phyloP scores from a whole-genome alignment of 805 yeast species.

The Zygotorulaspora chibaensis region DNA sequence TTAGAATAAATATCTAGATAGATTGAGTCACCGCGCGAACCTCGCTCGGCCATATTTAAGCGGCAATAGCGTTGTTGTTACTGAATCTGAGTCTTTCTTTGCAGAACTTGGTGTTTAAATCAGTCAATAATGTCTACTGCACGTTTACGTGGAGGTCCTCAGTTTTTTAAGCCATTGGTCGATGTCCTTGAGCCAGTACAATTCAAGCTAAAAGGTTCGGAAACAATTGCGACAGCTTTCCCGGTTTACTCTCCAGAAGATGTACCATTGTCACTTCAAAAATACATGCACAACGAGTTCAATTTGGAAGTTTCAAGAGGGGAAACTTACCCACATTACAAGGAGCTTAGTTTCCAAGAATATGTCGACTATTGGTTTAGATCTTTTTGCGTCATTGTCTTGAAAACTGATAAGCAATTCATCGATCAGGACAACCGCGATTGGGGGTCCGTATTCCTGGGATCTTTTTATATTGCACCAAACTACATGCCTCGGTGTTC shows the following conservation, averaged over 20 bases:
- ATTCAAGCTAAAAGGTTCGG: constrained; percentile 42
- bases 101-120: too few species aligned
- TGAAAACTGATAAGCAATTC: constrained; percentile 40
- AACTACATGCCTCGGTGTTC: constrained; percentile 82
- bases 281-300: constrained; percentile 47
- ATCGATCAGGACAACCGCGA: constrained; percentile 29
- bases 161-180: constrained; percentile 31
- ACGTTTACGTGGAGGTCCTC: constrained; percentile 33
- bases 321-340: constrained; percentile 63
- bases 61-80: too few species aligned
- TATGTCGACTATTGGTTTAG: constrained; percentile 65
- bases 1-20: too few species aligned
- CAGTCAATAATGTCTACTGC: constrained; percentile 12
- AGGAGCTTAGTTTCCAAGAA: constrained; percentile 41
- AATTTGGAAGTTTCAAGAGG: constrained; percentile 70
- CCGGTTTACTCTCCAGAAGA: constrained; percentile 49
- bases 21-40: too few species aligned
- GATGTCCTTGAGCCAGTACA: constrained; percentile 37
- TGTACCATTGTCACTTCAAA: constrained; percentile 49
- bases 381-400: constrained; percentile 59
- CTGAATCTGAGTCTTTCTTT: too few species aligned
- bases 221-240: constrained; percentile 50
- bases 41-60: too few species aligned
- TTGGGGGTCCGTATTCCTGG: constrained; percentile 53
- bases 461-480: constrained; percentile 79